These are phyloP conservation scores for Hordeum vulgare DNA, from an alignment of 176 grass and related monocot genomes.

Conservation along the genomic window DNA sequence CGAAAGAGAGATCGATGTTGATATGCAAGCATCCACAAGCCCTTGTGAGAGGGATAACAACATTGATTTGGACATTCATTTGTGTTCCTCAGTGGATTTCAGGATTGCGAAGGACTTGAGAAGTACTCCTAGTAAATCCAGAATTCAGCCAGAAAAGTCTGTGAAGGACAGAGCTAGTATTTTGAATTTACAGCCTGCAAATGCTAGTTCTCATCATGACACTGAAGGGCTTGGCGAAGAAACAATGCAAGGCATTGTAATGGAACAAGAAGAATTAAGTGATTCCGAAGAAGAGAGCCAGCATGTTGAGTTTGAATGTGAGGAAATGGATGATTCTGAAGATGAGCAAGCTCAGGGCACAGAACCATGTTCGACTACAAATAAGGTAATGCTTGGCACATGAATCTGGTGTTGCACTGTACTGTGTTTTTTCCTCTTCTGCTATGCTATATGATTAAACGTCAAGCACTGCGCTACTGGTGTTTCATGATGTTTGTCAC, in stretches of 20 bases:
- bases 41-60: constrained; percentile 43
- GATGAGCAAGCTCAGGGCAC: constrained; percentile 45
- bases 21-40: constrained; percentile 38
- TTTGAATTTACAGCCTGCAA: constrained; percentile 19
- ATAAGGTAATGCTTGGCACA: constrained; percentile 34
- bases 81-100: constrained; percentile 43
- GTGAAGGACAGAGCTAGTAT: constrained; percentile 20
- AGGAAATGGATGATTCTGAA: constrained; percentile 88
- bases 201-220: constrained; percentile 31
- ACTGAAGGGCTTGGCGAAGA: constrained; percentile 49
- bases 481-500: background rate
- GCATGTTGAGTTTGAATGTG: constrained; percentile 82
- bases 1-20: constrained; percentile 48
- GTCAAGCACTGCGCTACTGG: background rate
- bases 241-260: constrained; percentile 68
- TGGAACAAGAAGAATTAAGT: constrained; percentile 96
- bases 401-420: constrained; percentile 1
- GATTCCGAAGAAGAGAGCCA: constrained; percentile 78
- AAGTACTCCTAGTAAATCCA: constrained; percentile 16
- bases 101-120: constrained; percentile 18
- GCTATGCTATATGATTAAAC: background rate
- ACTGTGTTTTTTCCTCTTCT: background rate
- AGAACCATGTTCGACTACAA: constrained; percentile 23
- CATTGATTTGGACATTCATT: constrained; percentile 77
- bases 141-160: constrained; percentile 21